Evolutionary conservation across 176 grass and related monocot species (phyloP), one percentile per base, ranked within the genome.

Genomic region (Aegilops speltoides): DNA sequence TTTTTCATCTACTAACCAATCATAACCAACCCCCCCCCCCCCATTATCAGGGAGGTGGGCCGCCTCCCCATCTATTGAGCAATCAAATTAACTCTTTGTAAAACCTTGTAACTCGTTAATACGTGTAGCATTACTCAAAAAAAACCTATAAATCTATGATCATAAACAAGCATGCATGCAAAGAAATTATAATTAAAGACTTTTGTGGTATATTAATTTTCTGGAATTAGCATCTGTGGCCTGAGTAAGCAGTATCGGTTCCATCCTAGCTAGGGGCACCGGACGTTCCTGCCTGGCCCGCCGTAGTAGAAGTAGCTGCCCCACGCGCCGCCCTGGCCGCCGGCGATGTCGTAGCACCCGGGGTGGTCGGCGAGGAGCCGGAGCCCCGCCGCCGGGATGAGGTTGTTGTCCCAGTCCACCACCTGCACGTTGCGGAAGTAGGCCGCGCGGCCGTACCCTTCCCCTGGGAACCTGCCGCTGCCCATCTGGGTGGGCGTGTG

Each of bases 401-500:
- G 84, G 83, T 76, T 88, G 45, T 95, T 98, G 52, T 95, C 95
- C 93, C 93, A 95, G 82, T 95, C 95, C 22, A 98, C 95, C 59
- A 95, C 66, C 84, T 95, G 93, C 28, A 87, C 54, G 72, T 93
- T 89, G 0, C 89, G 91, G 69, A 95, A 95, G 68, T 95, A 98
- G 4, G 95, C 92, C 2, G 95, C 93, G 69, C 85, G 91, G 60
- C 61, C 45, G 85, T 92, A 93, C 0, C 89, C 91, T 3, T 95
- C 95, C 8, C 77, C 48, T 1, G 95, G 68, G 87, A 93, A 95
- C 29, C 89, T 67, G 2, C 95, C 93, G 28, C 88, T 92, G 17
- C 95, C 95, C 95, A 98, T 98, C 85, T 95, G 93, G 10, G 95
- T 98, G 11, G 89, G 59, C 48, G 95, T 95, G 88, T 98, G 93